Percentiles rank a stretch among this genome's conserved stretches.
Conservation (phyloP, 495 filamentous ascomycete genomes). For the Tuber indicum region DNA sequence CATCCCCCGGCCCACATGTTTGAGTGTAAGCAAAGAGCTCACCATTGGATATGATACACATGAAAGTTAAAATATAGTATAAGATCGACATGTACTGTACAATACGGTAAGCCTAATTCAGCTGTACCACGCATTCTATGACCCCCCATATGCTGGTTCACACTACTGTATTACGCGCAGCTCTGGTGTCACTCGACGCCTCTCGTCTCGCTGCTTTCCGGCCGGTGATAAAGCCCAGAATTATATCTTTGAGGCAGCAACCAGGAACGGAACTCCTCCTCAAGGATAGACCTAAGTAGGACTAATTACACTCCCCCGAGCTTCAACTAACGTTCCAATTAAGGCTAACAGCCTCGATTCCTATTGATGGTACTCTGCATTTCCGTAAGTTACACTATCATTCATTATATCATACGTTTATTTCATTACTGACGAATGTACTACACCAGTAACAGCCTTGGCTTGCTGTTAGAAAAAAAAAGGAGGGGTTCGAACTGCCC, state of each 20-base stretch:
- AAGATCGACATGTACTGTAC: background rate
- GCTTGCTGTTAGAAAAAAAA: background rate
- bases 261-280: background rate
- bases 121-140: background rate
- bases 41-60: background rate
- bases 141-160: background rate
- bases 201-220: background rate
- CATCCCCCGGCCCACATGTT: background rate
- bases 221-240: background rate
- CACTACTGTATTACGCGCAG: background rate
- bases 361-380: background rate
- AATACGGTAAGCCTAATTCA: background rate
- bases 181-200: background rate
- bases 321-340: background rate
- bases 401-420: background rate
- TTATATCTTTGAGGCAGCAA: background rate
- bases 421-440: background rate
- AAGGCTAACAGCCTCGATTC: background rate
- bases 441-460: background rate
- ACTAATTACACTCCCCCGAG: background rate
- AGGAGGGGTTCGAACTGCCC: background rate
- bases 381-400: background rate
- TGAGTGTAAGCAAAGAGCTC: background rate
- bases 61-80: background rate
- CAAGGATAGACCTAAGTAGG: background rate